Evolutionary conservation across 1,139 yeast species (phyloP).

Genomic region (Pichia sp.): DNA sequence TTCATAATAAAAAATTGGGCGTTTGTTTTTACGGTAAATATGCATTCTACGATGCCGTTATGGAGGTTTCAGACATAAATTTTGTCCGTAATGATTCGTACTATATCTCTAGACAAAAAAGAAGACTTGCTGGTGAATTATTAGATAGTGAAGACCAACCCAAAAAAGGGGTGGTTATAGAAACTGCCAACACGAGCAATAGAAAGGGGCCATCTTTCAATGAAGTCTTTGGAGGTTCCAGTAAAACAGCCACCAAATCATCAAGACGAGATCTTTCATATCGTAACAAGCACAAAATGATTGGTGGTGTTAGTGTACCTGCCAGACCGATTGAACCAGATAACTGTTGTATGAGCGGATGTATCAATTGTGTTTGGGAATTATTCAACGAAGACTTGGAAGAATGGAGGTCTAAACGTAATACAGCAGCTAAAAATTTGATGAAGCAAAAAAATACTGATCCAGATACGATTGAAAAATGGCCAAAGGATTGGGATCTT

Average conservation of each 20-base stretch:
- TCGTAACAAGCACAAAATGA: conserved; percentile 21
- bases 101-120: conserved; percentile 8
- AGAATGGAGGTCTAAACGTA: conserved; percentile 63
- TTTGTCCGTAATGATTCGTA: conserved; percentile 11
- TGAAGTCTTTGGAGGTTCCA: conserved; percentile 24
- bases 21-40: conserved; percentile 5
- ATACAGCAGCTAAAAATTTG: conserved; percentile 43
- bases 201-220: conserved; percentile 14
- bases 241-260: conserved; percentile 23
- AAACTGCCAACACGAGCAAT: conserved; percentile 19
- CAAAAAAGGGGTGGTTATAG: background rate
- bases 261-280: conserved; percentile 27
- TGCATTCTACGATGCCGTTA: conserved; percentile 9
- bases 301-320: conserved; percentile 76
- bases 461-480: conserved; percentile 30
- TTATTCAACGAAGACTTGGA: conserved; percentile 77
- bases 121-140: background rate
- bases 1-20: no score
- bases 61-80: conserved; percentile 6
- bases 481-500: conserved; percentile 81
- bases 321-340: conserved; percentile 82
- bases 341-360: conserved; percentile 96
- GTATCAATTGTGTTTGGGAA: conserved; percentile 97
- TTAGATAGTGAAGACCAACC: background rate
- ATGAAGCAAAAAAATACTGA: conserved; percentile 14